Evolutionary conservation across 192 early-diverging fungal genomes (phyloP).

Genomic region (Coemansia sp.): DNA sequence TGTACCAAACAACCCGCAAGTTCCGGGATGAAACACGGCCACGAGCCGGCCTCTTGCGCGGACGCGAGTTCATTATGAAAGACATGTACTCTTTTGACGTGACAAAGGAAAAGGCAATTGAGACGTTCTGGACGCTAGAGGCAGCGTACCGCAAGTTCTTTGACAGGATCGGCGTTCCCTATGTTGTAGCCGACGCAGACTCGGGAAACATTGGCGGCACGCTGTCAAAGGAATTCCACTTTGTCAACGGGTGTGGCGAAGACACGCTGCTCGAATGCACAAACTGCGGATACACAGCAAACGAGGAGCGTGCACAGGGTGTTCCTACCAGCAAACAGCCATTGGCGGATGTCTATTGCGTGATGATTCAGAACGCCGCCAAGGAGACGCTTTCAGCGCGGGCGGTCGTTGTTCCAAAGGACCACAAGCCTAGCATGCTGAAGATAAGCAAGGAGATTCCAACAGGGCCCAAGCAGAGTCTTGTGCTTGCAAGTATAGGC

Average conservation of each 20-base stretch:
- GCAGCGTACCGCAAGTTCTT: conserved; percentile 77
- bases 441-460: conserved; percentile 36
- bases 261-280: conserved; percentile 73
- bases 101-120: conserved; percentile 62
- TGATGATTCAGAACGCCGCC: conserved; percentile 1
- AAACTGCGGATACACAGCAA: conserved; percentile 79
- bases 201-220: conserved; percentile 89
- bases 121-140: conserved; percentile 76
- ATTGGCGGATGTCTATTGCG: conserved; percentile 3
- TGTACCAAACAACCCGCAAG: conserved; percentile 89
- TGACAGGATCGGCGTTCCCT: conserved; percentile 73
- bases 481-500: conserved; percentile 5
- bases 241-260: conserved; percentile 76
- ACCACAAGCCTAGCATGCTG: conserved; percentile 26
- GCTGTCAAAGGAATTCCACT: conserved; percentile 88
- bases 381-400: neutral
- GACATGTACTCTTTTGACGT: conserved; percentile 91
- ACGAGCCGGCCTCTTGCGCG: conserved; percentile 79
- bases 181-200: conserved; percentile 85
- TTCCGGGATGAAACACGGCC: conserved; percentile 84
- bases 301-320: conserved; percentile 71
- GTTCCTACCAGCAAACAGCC: neutral
- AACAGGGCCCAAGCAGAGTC: conserved; percentile 9
- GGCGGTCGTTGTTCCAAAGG: conserved; percentile 17
- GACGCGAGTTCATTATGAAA: conserved; percentile 95